Base-by-base conservation (phyloP, 2,329 filamentous ascomycete species). In the Sporothrix brunneoviolacea region DNA sequence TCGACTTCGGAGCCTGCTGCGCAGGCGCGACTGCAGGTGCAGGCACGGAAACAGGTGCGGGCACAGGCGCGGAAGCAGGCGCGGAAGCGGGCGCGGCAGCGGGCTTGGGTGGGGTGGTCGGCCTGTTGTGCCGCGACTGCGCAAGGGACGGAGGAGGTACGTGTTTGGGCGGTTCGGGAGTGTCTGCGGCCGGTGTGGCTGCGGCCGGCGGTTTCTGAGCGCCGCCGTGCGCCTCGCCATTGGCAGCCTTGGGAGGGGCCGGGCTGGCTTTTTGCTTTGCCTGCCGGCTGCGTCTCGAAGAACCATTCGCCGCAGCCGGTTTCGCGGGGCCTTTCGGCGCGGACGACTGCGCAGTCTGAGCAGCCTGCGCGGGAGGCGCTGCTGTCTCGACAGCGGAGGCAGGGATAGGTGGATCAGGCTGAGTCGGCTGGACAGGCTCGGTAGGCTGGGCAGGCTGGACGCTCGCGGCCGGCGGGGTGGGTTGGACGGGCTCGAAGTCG, bases 401-500 rank as follows among this genome's bases (percentile, higher is more conserved):
- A 19, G 46, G 19, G 18, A 22, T 16, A 1, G 21, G 12, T 15
- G 9, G 18, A 4, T 13, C 36, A 16, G 36, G 18, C 18, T 30
- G 22, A 4, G 32, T 37, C 2, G 19, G 27, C 36, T 39, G 27
- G 15, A 37, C 38, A 5, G 46, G 15, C 21, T 27, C 24, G 35
- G 37, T 18, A 6, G 21, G 15, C n/a, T 41, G 21, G 2, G 7
- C 13, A 12, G 48, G 28, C 28, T 35, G 22, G 27, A 33, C 36
- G n/a, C 32, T 8, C 24, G 21, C 16, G 18, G 36, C n/a, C 13
- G 40, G n/a, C 50, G 16, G 46, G 30, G n/a, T 48, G 36, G 57
- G 64, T 28, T 49, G 50, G 45, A 80, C 70, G 8, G 77, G 77
- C 62, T 82, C 79, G 52, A 82, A 80, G 59, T 82, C 79, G 57